These are phyloP conservation scores for Irpex lacteus DNA, from an alignment of 1,284 basidiomycete genomes.

Conservation along the genomic window DNA sequence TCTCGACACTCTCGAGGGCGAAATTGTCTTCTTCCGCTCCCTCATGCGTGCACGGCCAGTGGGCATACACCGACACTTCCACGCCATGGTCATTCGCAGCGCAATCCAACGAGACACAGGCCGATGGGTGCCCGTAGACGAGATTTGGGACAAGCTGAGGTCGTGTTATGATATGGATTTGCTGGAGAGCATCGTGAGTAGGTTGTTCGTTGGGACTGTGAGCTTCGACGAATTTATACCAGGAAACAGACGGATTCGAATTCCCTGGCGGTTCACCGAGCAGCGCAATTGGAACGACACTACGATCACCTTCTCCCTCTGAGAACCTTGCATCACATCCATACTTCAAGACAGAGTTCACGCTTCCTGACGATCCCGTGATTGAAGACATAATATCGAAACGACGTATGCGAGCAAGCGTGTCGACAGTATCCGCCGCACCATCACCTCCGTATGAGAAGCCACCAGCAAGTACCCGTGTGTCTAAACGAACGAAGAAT, in stretches of 20 bases:
- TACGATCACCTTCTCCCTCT: constrained; percentile 61
- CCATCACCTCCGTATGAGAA: constrained; percentile 38
- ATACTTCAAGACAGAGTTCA: constrained; percentile 67
- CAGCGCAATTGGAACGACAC: constrained; percentile 44
- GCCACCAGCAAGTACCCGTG: constrained; percentile 35
- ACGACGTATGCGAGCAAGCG: constrained; percentile 63
- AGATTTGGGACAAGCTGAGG: constrained; percentile 73
- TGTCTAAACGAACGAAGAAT: constrained; percentile 25
- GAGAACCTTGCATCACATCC: constrained; percentile 67
- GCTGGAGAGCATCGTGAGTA: constrained; percentile 70
- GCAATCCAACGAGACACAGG: constrained; percentile 71
- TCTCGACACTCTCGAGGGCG: constrained; percentile 72
- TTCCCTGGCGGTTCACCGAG: constrained; percentile 42
- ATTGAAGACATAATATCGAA: constrained; percentile 56
- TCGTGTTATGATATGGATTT: constrained; percentile 75
- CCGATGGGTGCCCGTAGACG: constrained; percentile 54
- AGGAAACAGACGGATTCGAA: constrained; percentile 67
- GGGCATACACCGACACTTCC: constrained; percentile 77
- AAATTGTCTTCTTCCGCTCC: constrained; percentile 77
- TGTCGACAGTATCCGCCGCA: constrained; percentile 46
- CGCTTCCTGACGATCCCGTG: constrained; percentile 55
- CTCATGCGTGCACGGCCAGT: constrained; percentile 75
- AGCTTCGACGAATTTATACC: constrained; percentile 8
- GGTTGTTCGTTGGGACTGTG: neutral
- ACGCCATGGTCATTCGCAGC: constrained; percentile 70